Base-by-base conservation (phyloP, 1,284 basidiomycete species). In the Fomitopsis pinicola region DNA sequence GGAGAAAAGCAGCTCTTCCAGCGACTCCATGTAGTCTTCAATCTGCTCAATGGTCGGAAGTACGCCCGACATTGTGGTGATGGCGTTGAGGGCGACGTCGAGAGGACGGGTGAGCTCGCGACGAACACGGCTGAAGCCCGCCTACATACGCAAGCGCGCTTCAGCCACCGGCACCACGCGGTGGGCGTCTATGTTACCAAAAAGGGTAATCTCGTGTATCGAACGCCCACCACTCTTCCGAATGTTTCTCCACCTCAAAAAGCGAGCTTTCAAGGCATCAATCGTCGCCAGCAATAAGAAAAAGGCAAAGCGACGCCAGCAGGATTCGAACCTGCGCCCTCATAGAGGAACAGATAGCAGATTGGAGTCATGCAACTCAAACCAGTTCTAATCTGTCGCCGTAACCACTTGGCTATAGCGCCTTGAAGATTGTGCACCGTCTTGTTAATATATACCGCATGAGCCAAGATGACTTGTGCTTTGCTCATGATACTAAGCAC, bases 251-350 rank as follows among this genome's bases (percentile, higher is more conserved):
- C 17, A 15, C 28, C 3, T n/a, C 30, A 17, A 22, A 50, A 26
- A 30, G 14, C 28, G 28, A 5, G 28, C 2, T 30, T 17, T 50
- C 48, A 15, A 5, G 1, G 19, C 26, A 26, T 28, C 5, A 3
- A 22, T n/a, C 5, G n/a, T 30, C 22, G 12, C 2, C 26, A 30
- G 26, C 2, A 5, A 30, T 12, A 28, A 48, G 4, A 5, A 14
- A 28, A 48, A 14, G 4, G 22, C 22, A 36, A 46, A 45, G 40
- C 84, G 84, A 86, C 83, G 82, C 81, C 82, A 83, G 83, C 82
- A 86, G 82, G 84, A 86, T 78, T 85, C 79, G 84, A 86, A 86
- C 83, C 83, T 86, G 79, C 82, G 84, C 83, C 81, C 80, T 82
- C 82, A 79, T 77, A 84, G 82, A 81, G 82, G 81, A 85, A 84